phyloP scores from a whole-genome alignment of 2,329 filamentous ascomycete species.

The Trichocomaceae sp. region DNA sequence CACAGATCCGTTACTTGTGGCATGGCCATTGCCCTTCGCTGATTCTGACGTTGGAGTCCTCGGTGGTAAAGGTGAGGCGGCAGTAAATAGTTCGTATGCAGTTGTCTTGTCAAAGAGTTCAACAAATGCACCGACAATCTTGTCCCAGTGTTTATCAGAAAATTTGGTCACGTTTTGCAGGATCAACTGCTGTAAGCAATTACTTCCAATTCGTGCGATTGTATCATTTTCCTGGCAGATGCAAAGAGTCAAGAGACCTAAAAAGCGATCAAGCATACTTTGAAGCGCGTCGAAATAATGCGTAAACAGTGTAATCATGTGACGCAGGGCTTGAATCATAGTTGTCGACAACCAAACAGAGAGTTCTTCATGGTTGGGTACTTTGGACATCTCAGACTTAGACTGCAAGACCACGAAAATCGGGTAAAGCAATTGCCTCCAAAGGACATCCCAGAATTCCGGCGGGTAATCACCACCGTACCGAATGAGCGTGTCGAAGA shows the following conservation, averaged over 20 bases:
- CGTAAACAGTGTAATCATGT: conserved; percentile 98
- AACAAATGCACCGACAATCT: conserved; percentile 92
- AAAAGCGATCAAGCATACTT: conserved; percentile 96
- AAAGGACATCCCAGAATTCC: conserved; percentile 98
- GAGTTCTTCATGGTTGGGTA: conserved; percentile 89
- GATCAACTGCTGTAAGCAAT: conserved; percentile 94
- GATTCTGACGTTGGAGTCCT: conserved; percentile 17
- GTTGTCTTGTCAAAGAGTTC: conserved; percentile 93
- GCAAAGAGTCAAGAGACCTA: conserved; percentile 88
- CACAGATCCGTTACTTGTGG: conserved; percentile 21
- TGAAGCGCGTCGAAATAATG: conserved; percentile 96
- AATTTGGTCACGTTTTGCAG: conserved; percentile 95
- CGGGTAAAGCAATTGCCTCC: conserved; percentile 92
- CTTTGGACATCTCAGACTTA: conserved; percentile 92
- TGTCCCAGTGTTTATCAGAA: conserved; percentile 76
- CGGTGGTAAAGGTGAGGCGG: conserved; percentile 50
- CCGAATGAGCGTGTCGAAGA: conserved; percentile 85
- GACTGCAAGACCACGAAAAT: conserved; percentile 98
- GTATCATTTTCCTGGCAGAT: conserved; percentile 99
- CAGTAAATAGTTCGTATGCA: conserved; percentile 89
- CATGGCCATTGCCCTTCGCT: conserved; percentile 28
- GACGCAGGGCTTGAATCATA: conserved; percentile 96
- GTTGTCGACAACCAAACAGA: conserved; percentile 99
- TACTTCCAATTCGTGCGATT: conserved; percentile 93
- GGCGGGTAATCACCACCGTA: conserved; percentile 87